Percentiles rank a stretch among this genome's conserved stretches.
phyloP scores from a whole-genome alignment of 768 basidiomycete genomes.

The Termitomyces sp. region DNA sequence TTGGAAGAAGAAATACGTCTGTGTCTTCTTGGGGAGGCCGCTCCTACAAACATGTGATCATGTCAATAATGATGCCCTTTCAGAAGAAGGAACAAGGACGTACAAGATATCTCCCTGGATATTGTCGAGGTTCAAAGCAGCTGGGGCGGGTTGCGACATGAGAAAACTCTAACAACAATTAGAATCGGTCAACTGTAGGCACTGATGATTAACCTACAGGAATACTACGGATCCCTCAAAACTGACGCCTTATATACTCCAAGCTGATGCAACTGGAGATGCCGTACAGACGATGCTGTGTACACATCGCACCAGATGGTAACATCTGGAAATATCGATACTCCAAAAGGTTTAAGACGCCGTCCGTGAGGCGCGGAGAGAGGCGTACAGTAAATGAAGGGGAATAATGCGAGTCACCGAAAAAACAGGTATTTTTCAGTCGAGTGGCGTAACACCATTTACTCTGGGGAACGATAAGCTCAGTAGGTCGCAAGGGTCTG shows the following conservation, averaged over 20 bases:
- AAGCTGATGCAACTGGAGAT: neutral
- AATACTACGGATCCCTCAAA: neutral
- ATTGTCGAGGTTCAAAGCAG: slow-evolving; percentile 33
- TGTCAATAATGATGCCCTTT: neutral
- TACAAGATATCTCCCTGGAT: slow-evolving; percentile 49
- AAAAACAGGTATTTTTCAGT: neutral
- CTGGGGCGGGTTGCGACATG: slow-evolving; percentile 18
- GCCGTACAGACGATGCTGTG: neutral
- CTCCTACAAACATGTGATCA: slow-evolving; percentile 27
- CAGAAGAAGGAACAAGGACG: slow-evolving; percentile 3
- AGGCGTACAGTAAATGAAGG: neutral
- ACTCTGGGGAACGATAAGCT: neutral
- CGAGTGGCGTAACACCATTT: neutral
- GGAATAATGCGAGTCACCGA: neutral
- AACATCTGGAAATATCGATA: neutral
- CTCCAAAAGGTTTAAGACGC: neutral
- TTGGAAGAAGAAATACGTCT: slow-evolving; percentile 50
- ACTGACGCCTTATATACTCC: neutral
- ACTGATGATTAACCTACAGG: neutral
- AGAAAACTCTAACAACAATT: neutral
- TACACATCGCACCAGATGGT: neutral
- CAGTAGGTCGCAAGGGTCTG: neutral
- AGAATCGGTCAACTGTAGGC: neutral
- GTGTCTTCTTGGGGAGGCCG: slow-evolving; percentile 53
- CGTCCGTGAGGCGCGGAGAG: neutral